A percentile compares a stretch with the other conserved stretches of the same genome.
phyloP scores from a whole-genome alignment of 441 rosid species.

The Iberis amara region DNA sequence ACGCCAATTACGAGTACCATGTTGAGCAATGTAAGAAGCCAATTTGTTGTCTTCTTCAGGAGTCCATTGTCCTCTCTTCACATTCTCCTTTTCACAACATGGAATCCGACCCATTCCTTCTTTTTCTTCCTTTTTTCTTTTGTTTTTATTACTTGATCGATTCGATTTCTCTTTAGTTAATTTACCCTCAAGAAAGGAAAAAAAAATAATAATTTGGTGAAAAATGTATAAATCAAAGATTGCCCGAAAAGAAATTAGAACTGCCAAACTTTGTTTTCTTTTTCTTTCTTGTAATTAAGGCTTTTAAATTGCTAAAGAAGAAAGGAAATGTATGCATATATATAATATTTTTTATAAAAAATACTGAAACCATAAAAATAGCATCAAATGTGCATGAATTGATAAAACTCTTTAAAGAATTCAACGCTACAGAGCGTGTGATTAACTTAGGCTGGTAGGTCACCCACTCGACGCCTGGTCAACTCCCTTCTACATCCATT shows the following conservation, averaged over 20 bases:
- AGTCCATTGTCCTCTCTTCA: conserved; percentile 94
- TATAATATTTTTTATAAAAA: conserved; percentile 13
- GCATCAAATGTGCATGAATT: conserved; percentile 71
- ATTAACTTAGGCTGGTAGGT: conserved; percentile 65
- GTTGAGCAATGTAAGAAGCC: conserved; percentile 88
- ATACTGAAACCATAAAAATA: conserved; percentile 8
- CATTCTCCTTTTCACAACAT: conserved; percentile 86
- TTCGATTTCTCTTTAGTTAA: conserved; percentile 22
- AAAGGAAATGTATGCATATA: conserved; percentile 29
- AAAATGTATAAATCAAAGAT: conserved; percentile 21
- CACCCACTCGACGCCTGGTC: conserved; percentile 90
- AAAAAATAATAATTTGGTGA: neutral
- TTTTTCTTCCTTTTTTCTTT: neutral
- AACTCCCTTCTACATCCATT: conserved; percentile 28
- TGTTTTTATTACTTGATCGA: conserved; percentile 2
- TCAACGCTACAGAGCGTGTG: conserved; percentile 91
- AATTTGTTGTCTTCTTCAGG: conserved; percentile 95
- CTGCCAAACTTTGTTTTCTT: conserved; percentile 28
- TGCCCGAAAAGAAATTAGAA: conserved; percentile 27
- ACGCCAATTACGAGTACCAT: conserved; percentile 94
- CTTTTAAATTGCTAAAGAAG: conserved; percentile 30
- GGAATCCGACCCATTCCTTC: conserved; percentile 80
- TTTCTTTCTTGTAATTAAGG: conserved; percentile 23
- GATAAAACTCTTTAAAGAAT: conserved; percentile 62
- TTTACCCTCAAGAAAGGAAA: conserved; percentile 4